These are phyloP conservation scores for Eugenia klotzschiana DNA, from an alignment of 441 rosid genomes.

Conservation along the genomic window DNA sequence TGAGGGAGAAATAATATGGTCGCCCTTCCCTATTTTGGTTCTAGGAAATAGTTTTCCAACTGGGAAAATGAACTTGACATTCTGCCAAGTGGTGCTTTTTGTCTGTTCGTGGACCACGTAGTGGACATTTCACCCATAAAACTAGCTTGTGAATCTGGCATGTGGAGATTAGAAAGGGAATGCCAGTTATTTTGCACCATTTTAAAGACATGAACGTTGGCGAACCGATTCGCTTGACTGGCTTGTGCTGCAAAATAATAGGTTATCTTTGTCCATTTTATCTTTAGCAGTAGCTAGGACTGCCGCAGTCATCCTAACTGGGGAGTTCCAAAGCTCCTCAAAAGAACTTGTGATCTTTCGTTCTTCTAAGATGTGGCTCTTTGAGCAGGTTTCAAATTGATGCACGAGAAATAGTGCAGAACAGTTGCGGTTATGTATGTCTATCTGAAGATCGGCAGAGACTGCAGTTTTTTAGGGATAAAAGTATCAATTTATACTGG, in stretches of 20 bases:
- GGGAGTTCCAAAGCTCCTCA: neutral
- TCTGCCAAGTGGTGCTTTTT: neutral
- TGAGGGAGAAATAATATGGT: neutral
- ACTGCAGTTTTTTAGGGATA: neutral
- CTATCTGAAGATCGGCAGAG: neutral
- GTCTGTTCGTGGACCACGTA: neutral
- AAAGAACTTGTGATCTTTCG: neutral
- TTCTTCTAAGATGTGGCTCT: neutral
- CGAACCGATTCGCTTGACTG: neutral
- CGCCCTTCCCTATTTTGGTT: neutral
- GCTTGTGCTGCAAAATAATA: neutral
- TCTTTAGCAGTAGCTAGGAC: neutral
- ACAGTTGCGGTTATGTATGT: neutral
- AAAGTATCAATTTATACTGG: neutral
- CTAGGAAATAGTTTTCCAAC: neutral
- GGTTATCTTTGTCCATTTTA: neutral
- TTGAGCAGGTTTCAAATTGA: neutral
- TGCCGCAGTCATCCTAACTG: neutral
- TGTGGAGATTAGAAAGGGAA: neutral
- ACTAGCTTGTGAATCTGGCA: neutral
- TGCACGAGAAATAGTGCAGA: neutral
- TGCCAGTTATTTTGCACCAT: neutral
- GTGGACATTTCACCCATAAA: neutral
- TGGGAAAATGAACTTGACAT: neutral
- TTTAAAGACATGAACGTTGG: neutral